phyloP scores from a whole-genome alignment of 176 grass and related monocot species.

The Areca catechu region DNA sequence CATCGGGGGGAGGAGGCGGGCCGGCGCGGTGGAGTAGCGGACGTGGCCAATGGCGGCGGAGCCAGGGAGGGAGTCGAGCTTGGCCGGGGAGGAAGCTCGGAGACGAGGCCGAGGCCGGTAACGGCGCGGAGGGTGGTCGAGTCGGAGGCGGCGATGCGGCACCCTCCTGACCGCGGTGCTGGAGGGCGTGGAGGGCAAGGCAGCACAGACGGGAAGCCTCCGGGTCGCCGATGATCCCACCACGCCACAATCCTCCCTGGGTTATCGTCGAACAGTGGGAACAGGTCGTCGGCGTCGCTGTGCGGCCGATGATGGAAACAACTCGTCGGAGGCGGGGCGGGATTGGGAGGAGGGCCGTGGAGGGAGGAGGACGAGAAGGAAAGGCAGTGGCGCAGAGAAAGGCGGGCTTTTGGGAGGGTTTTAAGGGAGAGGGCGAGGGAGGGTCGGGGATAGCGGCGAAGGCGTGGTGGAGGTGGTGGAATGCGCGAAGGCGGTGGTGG shows the following conservation, averaged over 20 bases:
- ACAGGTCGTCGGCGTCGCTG: too few relatives aligned
- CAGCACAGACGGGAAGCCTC: constrained; percentile 63
- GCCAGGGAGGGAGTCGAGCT: constrained; percentile 43
- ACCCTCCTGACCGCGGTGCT: constrained; percentile 89
- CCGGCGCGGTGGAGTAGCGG: constrained; percentile 83
- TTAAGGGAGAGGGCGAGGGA: too few relatives aligned
- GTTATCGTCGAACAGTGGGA: constrained; percentile 36
- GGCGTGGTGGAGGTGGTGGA: too few relatives aligned
- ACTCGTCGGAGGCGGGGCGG: too few relatives aligned
- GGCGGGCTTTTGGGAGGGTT: too few relatives aligned
- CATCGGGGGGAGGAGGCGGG: constrained; percentile 21
- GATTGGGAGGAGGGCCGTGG: too few relatives aligned
- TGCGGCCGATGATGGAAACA: too few relatives aligned
- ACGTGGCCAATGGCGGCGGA: constrained; percentile 64
- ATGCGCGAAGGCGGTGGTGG: too few relatives aligned
- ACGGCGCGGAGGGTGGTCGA: constrained; percentile 35
- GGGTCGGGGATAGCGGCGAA: too few relatives aligned
- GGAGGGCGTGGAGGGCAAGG: constrained; percentile 74
- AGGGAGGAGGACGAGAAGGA: too few relatives aligned
- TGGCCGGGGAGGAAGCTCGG: constrained; percentile 56
- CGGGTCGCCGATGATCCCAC: constrained; percentile 75
- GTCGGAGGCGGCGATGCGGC: constrained; percentile 47
- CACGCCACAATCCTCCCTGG: constrained; percentile 89
- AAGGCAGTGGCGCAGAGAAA: too few relatives aligned
- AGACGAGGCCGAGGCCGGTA: constrained; percentile 68